Conservation (phyloP, 2,329 filamentous ascomycete genomes). For the Pseudocercospora musae region DNA sequence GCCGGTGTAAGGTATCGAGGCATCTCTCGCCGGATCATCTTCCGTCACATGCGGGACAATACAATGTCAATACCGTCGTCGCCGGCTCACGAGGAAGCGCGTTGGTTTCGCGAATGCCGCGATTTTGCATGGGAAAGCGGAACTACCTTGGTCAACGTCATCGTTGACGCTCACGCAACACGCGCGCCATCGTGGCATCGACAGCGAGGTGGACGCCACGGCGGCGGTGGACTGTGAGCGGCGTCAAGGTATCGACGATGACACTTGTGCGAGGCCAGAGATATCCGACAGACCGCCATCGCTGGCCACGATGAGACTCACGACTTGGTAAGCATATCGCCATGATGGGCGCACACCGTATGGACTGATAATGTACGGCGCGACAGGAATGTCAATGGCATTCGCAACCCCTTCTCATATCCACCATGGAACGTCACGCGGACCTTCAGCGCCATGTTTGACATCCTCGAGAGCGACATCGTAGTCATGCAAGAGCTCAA, state of each 20-base stretch:
- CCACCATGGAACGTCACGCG: conserved; percentile 50
- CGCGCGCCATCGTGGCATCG: not conserved
- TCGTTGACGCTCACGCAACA: not conserved
- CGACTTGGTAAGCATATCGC: conserved; percentile 32
- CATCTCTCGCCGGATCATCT: conserved; percentile 48
- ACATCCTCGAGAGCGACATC: conserved; percentile 86
- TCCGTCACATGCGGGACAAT: not conserved
- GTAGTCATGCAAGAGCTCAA: conserved; percentile 95
- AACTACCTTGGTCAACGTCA: not conserved
- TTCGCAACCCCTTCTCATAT: conserved; percentile 54
- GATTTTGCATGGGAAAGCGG: not conserved
- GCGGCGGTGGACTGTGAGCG: not conserved
- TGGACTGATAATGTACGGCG: conserved; percentile 14
- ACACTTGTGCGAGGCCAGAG: not conserved
- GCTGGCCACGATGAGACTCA: conserved; percentile 37
- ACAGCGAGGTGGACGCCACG: not conserved
- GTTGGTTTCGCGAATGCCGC: not conserved
- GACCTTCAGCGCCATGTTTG: conserved; percentile 73
- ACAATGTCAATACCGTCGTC: not conserved
- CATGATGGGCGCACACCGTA: not conserved
- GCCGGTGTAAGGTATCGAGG: conserved; percentile 82
- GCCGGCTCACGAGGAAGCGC: not conserved
- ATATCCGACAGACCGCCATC: not conserved
- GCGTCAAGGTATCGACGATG: not conserved
- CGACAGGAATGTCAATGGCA: conserved; percentile 53